Percentiles rank a stretch among this genome's conserved stretches.
Evolutionary conservation across 805 yeast genomes (phyloP).

Genomic region (Kluyveromyces siamensis): DNA sequence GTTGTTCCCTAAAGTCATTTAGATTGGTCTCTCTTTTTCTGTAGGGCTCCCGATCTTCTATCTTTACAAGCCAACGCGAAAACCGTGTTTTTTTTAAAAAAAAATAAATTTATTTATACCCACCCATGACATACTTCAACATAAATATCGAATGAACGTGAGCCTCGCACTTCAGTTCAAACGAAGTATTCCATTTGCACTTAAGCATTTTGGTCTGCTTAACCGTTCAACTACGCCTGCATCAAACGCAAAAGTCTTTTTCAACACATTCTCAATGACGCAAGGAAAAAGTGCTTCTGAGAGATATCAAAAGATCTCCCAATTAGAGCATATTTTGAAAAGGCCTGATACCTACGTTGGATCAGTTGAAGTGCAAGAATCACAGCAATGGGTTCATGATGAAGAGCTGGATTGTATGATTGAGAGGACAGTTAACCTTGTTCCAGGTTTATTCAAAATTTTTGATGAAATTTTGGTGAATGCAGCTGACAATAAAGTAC

Average conservation of each 20-base stretch:
- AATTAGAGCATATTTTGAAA: slow-evolving; percentile 89
- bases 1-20: too few species aligned
- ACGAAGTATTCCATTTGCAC: not conserved
- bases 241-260: not conserved
- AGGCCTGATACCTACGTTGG: slow-evolving; percentile 98
- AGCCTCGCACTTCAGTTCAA: not conserved
- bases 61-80: not conserved
- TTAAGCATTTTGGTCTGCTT: not conserved
- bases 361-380: slow-evolving; percentile 73
- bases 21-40: too few species aligned
- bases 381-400: slow-evolving; percentile 81
- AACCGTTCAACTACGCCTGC: not conserved
- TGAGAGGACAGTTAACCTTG: slow-evolving; percentile 59
- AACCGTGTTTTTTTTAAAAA: not conserved
- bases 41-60: too few species aligned
- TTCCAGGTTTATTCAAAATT: slow-evolving; percentile 93
- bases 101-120: not conserved
- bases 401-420: slow-evolving; percentile 52
- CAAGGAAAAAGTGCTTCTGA: slow-evolving; percentile 42
- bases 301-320: slow-evolving; percentile 89
- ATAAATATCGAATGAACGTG: too few species aligned
- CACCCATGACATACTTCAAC: too few species aligned
- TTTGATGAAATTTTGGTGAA: slow-evolving; percentile 96
- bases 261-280: not conserved
- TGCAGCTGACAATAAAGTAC: slow-evolving; percentile 96